These are phyloP conservation scores for Hansenula sp. DNA, from an alignment of 1,139 yeast genomes.

Conservation along the genomic window DNA sequence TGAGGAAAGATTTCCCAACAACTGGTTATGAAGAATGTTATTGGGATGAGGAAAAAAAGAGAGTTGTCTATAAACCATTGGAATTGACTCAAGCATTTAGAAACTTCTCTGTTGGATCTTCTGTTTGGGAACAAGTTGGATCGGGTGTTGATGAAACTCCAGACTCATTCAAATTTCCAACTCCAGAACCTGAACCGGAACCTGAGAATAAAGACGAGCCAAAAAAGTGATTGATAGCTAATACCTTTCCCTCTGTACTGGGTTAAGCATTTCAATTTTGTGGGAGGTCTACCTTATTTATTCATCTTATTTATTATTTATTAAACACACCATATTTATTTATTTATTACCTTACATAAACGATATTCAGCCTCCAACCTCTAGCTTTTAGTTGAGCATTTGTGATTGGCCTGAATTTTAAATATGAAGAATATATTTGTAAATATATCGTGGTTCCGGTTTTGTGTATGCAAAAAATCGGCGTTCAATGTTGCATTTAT, in stretches of 20 bases:
- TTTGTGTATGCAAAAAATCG: background rate
- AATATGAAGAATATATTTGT: too few relatives aligned
- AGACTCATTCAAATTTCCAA: conserved; percentile 74
- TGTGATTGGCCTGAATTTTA: too few relatives aligned
- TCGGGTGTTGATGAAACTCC: conserved; percentile 84
- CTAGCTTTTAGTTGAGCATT: too few relatives aligned
- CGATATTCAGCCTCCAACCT: too few relatives aligned
- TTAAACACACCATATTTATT: conserved; percentile 5
- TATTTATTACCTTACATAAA: conserved; percentile 1
- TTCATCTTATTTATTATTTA: conserved; percentile 3
- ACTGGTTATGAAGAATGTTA: conserved; percentile 89
- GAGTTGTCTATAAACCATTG: conserved; percentile 85
- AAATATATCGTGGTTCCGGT: background rate
- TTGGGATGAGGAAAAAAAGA: conserved; percentile 87
- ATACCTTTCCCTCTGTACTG: too few relatives aligned
- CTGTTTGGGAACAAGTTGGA: conserved; percentile 92
- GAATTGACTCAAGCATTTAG: conserved; percentile 92
- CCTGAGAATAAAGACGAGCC: conserved; percentile 32
- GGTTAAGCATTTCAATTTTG: too few relatives aligned
- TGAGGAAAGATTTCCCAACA: conserved; percentile 90
- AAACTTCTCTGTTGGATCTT: conserved; percentile 82
- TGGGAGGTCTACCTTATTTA: too few relatives aligned
- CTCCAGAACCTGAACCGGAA: conserved; percentile 75
- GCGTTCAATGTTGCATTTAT: too few relatives aligned
- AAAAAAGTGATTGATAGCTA: conserved; percentile 13